A percentile compares a stretch with the other conserved stretches of the same genome.
These are phyloP conservation scores for Phytophthora boehmeriae DNA, from an alignment of 352 stramenopile genomes.

Conservation along the genomic window DNA sequence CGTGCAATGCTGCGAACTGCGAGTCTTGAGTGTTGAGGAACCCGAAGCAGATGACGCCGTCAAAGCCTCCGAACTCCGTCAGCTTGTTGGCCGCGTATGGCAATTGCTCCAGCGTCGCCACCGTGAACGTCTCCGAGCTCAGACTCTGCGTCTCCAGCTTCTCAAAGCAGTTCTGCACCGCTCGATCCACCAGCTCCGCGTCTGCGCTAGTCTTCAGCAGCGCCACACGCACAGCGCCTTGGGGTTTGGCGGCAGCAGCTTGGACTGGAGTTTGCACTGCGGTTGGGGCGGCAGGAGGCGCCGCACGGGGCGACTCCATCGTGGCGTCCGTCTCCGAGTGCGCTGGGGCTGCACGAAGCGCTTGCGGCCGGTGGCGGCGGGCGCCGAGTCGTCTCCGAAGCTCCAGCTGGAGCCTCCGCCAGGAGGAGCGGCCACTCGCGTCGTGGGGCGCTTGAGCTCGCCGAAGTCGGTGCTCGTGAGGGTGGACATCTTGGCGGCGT, in stretches of 20 bases:
- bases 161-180: conserved; percentile 64
- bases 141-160: conserved; percentile 36
- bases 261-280: conserved; percentile 1
- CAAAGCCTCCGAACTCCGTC: conserved; percentile 64
- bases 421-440: conserved; percentile 77
- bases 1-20: conserved; percentile 63
- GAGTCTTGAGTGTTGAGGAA: conserved; percentile 74
- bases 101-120: conserved; percentile 72
- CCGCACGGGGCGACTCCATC: conserved; percentile 38
- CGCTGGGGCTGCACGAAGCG: conserved; percentile 23
- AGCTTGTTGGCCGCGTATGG: conserved; percentile 88
- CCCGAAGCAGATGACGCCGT: conserved; percentile 79
- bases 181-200: conserved; percentile 67
- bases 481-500: conserved; percentile 62
- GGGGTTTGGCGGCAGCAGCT: conserved; percentile 35
- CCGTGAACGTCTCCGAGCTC: conserved; percentile 67
- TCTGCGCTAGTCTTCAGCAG: conserved; percentile 80
- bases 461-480: conserved; percentile 85
- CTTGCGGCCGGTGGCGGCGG: conserved; percentile 24
- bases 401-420: conserved; percentile 81
- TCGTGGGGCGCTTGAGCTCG: conserved; percentile 81
- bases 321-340: conserved; percentile 17
- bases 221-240: conserved; percentile 52
- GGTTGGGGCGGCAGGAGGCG: conserved; percentile 23
- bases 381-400: conserved; percentile 50